These are phyloP conservation scores for Cytospora schulzeri DNA, from an alignment of 2,329 filamentous ascomycete genomes.

Conservation along the genomic window DNA sequence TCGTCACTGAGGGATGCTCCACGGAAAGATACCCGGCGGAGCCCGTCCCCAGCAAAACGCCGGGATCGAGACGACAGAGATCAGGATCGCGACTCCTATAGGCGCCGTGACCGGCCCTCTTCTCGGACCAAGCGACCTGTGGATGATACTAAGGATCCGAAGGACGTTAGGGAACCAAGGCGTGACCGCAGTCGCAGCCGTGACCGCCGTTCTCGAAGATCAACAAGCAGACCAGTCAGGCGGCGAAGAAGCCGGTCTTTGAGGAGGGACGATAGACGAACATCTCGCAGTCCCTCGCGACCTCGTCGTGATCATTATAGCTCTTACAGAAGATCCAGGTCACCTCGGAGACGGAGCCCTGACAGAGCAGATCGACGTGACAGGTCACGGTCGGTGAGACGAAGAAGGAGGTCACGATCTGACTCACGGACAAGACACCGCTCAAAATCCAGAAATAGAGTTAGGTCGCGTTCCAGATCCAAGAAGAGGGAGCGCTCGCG, in stretches of 20 bases:
- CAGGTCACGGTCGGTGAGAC: constrained; percentile 18
- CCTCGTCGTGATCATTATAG: constrained; percentile 31
- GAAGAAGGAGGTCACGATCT: constrained; percentile 23
- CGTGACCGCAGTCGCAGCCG: constrained; percentile 34
- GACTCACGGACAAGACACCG: constrained; percentile 12
- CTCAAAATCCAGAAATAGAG: constrained; percentile 22
- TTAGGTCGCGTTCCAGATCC: constrained; percentile 19
- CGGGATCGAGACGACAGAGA: constrained; percentile 36
- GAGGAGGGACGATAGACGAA: constrained; percentile 33
- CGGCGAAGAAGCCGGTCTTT: constrained; percentile 33
- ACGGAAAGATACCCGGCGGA: constrained; percentile 17
- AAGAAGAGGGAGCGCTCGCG: constrained; percentile 26
- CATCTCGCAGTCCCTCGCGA: constrained; percentile 35
- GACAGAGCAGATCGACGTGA: constrained; percentile 23
- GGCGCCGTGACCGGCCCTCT: constrained; percentile 20
- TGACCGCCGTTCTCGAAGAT: constrained; percentile 29
- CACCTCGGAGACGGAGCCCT: constrained; percentile 25
- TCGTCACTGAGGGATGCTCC: constrained; percentile 14
- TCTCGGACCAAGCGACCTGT: constrained; percentile 15
- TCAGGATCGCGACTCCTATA: constrained; percentile 33
- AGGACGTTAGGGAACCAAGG: constrained; percentile 35
- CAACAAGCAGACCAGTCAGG: constrained; percentile 34
- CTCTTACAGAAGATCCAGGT: constrained; percentile 28
- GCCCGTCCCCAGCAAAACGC: constrained; percentile 30
- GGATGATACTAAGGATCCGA: constrained; percentile 14